Base-by-base conservation (phyloP, 2,329 filamentous ascomycete species). In the Xylariomycetidae sp. region DNA sequence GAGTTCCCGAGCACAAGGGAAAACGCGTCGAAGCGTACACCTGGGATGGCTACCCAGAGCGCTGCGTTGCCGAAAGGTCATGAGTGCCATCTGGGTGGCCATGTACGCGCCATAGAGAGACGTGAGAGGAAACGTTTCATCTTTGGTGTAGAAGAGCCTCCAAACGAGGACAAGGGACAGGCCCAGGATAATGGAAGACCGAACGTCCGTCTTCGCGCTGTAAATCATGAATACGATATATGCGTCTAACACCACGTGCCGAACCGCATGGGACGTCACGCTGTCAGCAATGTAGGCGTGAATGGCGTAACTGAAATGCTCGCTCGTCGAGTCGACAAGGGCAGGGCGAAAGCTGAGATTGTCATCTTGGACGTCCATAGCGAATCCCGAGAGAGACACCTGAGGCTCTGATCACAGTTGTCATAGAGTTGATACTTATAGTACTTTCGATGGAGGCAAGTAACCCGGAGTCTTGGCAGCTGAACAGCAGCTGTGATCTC, bases 11-110 rank as follows among this genome's bases (percentile, higher is more conserved):
- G 8, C 5, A 32, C 17, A 24, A 41, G 25, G 10, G 29, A 32
- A 24, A 29, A 18, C 2, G 23, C 4, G 10, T 36, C 31, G 6
- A 38, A 34, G 9, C 15, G 22, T 12, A 36, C 29, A 14, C 30
- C 32, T 9, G 26, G 23, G 22, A 33, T 29, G 12, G 32, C 30
- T 4, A 31, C 20, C 32, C 27, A 36, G 13, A 38, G 3, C 5
- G 29, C 17, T 16, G 35, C 32, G 24, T 39, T 31, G 3, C 36
- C 32, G 18, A 39, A n/a, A 34, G 3, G 32, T 39, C 27, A 31
- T 34, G 17, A 38, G 35, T 4, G 32, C 17, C 29, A 27, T 32
- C 10, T 31, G 33, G 9, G 32, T 33, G 17, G 34, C 36, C 15
- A 38, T 25, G 27, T 28, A 34, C 6, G 32, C 20, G 12, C 26